Evolutionary conservation across 805 yeast species (phyloP).

Genomic region (Spathaspora hagerdaliae): DNA sequence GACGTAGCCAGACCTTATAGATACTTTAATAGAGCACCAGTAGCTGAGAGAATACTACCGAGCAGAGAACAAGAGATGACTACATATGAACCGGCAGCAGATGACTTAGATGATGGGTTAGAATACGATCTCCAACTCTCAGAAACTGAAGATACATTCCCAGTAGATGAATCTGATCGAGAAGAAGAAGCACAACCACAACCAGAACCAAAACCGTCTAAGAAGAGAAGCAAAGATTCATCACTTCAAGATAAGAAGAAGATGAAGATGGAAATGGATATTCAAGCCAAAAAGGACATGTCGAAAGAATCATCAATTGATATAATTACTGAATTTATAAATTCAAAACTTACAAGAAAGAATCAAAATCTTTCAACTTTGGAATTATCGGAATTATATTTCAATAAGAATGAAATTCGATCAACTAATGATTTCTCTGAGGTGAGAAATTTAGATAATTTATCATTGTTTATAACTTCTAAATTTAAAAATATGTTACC

Average conservation of each 20-base stretch:
- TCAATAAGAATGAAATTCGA: constrained; percentile 53
- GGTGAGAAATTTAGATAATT: constrained; percentile 51
- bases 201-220: constrained; percentile 4
- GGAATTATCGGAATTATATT: constrained; percentile 65
- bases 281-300: constrained; percentile 50
- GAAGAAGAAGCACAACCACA: constrained; percentile 10
- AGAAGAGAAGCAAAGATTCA: constrained; percentile 18
- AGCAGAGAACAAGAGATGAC: not conserved
- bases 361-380: constrained; percentile 69
- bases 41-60: too few relatives aligned
- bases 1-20: too few relatives aligned
- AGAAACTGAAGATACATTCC: constrained; percentile 29
- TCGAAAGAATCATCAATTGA: constrained; percentile 52
- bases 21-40: too few relatives aligned
- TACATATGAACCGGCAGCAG: constrained; percentile 34
- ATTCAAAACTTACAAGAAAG: constrained; percentile 52
- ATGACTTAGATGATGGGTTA: constrained; percentile 78
- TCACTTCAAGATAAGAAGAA: constrained; percentile 62
- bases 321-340: constrained; percentile 63
- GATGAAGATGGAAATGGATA: constrained; percentile 62
- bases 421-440: constrained; percentile 56
- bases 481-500: constrained; percentile 48
- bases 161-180: constrained; percentile 22
- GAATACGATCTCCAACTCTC: constrained; percentile 50
- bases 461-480: constrained; percentile 49